Evolutionary conservation across 129 eudicot genomes (phyloP).

Genomic region (Artemisia tridentata): DNA sequence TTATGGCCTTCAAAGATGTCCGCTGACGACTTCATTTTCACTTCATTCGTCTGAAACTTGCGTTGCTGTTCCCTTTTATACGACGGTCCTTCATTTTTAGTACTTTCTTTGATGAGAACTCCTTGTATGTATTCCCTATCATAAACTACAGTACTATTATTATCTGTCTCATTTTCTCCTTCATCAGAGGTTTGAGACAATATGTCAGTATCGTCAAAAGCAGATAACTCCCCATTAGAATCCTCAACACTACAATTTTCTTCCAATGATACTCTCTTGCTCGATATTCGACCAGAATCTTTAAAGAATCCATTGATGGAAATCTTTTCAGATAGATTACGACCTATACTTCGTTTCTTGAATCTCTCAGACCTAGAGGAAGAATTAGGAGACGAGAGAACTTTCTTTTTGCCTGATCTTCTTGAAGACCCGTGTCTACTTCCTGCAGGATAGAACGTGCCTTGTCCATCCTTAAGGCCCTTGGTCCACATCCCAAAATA

Average conservation of each 20-base stretch:
- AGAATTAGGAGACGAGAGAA: not conserved
- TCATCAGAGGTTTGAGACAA: slow-evolving; percentile 32
- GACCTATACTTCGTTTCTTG: slow-evolving; percentile 37
- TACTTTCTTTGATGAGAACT: slow-evolving; percentile 61
- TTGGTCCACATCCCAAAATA: slow-evolving; percentile 81
- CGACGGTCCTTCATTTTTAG: slow-evolving; percentile 33
- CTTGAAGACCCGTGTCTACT: slow-evolving; percentile 18
- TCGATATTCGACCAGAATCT: slow-evolving; percentile 49
- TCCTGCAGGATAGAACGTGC: slow-evolving; percentile 72
- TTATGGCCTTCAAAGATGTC: slow-evolving; percentile 48
- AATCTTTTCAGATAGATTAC: slow-evolving; percentile 53
- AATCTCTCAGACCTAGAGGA: slow-evolving; percentile 2
- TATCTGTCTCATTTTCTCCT: slow-evolving; percentile 40
- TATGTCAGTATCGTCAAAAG: slow-evolving; percentile 24
- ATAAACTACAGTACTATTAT: slow-evolving; percentile 38
- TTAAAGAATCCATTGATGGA: slow-evolving; percentile 28
- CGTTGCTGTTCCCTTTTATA: slow-evolving; percentile 39
- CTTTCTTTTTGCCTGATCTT: slow-evolving; percentile 11
- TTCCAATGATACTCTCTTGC: slow-evolving; percentile 38
- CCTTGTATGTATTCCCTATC: slow-evolving; percentile 86
- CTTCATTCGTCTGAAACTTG: slow-evolving; percentile 51
- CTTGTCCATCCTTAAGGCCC: slow-evolving; percentile 81
- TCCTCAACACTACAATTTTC: slow-evolving; percentile 42
- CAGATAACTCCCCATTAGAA: not conserved
- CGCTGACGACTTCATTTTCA: slow-evolving; percentile 47